These are phyloP conservation scores for Oryza coarctata DNA, from an alignment of 176 grass and related monocot genomes.

Conservation along the genomic window DNA sequence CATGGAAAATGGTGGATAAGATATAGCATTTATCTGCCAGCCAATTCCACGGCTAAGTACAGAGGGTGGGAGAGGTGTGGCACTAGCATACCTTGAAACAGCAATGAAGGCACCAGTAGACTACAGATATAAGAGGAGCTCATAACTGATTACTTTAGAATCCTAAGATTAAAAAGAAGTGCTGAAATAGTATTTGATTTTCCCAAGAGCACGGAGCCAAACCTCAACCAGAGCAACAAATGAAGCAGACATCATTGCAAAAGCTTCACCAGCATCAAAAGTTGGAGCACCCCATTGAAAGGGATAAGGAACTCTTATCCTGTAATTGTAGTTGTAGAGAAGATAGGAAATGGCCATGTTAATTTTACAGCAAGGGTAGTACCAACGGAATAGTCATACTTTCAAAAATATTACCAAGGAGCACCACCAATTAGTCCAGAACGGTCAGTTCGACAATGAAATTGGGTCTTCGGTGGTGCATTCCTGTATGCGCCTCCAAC, in stretches of 20 bases:
- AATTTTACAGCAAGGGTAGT: not conserved
- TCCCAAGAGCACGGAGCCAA: constrained; percentile 1
- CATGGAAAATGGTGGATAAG: not conserved
- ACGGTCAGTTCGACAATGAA: constrained; percentile 93
- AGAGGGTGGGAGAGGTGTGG: constrained; percentile 86
- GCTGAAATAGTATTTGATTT: constrained; percentile 9
- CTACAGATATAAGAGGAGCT: constrained; percentile 47
- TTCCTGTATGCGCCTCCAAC: constrained; percentile 93
- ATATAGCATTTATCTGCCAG: constrained; percentile 87
- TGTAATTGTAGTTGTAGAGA: constrained; percentile 42
- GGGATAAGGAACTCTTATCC: constrained; percentile 99
- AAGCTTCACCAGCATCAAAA: constrained; percentile 97
- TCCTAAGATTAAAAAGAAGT: constrained; percentile 4
- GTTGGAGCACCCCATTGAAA: constrained; percentile 97
- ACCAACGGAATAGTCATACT: not conserved
- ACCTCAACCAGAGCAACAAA: constrained; percentile 98
- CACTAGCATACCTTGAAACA: constrained; percentile 91
- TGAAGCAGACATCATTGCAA: constrained; percentile 99
- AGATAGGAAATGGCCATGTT: not conserved
- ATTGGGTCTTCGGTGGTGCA: constrained; percentile 83
- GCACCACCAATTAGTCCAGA: constrained; percentile 84
- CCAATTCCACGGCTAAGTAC: constrained; percentile 96
- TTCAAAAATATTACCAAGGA: constrained; percentile 62
- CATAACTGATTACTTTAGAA: constrained; percentile 14
- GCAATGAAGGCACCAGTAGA: constrained; percentile 95